Evolutionary conservation across 108 stramenopile genomes (phyloP), one percentile per base, ranked within the genome.

Genomic region (Fragilariopsis cylindrus): DNA sequence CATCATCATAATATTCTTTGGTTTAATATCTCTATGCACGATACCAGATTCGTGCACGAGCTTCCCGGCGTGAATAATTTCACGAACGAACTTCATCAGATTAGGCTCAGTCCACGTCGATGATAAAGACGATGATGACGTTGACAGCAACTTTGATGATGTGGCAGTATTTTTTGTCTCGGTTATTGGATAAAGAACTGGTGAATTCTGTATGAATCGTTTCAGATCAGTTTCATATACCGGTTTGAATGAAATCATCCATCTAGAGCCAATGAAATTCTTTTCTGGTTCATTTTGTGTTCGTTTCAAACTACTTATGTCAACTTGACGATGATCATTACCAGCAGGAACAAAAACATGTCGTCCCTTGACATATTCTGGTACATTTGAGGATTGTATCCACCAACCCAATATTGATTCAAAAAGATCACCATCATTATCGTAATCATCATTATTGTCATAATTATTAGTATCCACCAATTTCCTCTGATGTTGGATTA

Each of bases 1-100:
- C 57, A 65, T 60, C 8, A 92, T 78, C 50, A 95, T 71, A 9
- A 95, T 81, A 64, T 95, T 95, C 75, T 95, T 92, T 7, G 92
- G 92, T 82, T 90, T 90, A 79, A 90, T 84, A 62, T 95, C 92
- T 8, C 92, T 86, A 75, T 92, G 92, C 0, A 87, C 88, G 50
- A 96, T 85, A 3, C 62, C 62, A 40, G 62, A 42, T 15, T 63
- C 62, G 62, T 63, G 62, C 69, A 76, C 42, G 9, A 69, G 47
- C 9, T 43, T 41, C 16, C 74, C 74, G 48, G 74, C 65, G 43
- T 53, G 53, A 41, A 64, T 48, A n/a, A 67, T 21, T 41, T 75
- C 65, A 42, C 16, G 44, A 2, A 50, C 65, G 18, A 75, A 66
- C 13, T n/a, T 4, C 53, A 75, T 4, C 13, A 65, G 45, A 52